Evolutionary conservation across 1,284 basidiomycete genomes (phyloP).

Genomic region (Boletus calvinii): DNA sequence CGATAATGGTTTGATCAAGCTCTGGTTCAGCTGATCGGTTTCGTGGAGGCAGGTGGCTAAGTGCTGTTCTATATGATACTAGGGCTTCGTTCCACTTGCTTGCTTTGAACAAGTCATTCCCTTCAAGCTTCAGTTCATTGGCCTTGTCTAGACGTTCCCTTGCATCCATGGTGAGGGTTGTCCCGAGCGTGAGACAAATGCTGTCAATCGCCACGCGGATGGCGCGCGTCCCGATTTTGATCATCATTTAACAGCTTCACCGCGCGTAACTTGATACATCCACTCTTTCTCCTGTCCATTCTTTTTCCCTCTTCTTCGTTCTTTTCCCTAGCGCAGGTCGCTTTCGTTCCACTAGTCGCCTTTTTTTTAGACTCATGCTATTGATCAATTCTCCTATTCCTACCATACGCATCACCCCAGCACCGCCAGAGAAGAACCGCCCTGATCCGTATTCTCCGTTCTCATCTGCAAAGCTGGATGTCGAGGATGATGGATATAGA

Average conservation of each 20-base stretch:
- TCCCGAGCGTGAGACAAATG: neutral
- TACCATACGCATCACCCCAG: slow-evolving; percentile 64
- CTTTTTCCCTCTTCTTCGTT: neutral
- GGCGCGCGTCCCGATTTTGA: too few relatives aligned
- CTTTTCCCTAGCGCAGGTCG: slow-evolving; percentile 47
- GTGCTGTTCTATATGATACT: slow-evolving; percentile 56
- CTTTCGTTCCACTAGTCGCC: slow-evolving; percentile 26
- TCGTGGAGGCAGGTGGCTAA: slow-evolving; percentile 56
- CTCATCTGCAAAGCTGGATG: slow-evolving; percentile 28
- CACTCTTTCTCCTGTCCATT: neutral
- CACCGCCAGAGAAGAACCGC: slow-evolving; percentile 50
- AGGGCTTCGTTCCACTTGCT: slow-evolving; percentile 66
- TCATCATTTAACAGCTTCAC: too few relatives aligned
- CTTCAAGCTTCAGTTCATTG: slow-evolving; percentile 59
- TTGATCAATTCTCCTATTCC: slow-evolving; percentile 50
- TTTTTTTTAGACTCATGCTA: slow-evolving; percentile 39
- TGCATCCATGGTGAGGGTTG: slow-evolving; percentile 8
- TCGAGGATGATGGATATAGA: slow-evolving; percentile 50
- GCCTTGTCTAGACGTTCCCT: slow-evolving; percentile 50
- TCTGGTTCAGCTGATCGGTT: slow-evolving; percentile 20
- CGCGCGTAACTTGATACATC: too few relatives aligned
- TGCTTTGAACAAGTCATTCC: slow-evolving; percentile 52
- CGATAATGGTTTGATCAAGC: slow-evolving; percentile 12
- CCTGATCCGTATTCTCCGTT: slow-evolving; percentile 65
- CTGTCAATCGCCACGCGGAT: too few relatives aligned